Evolutionary conservation across 768 basidiomycete species (phyloP), one percentile per base, ranked within the genome.

Genomic region (Suillus luteus): DNA sequence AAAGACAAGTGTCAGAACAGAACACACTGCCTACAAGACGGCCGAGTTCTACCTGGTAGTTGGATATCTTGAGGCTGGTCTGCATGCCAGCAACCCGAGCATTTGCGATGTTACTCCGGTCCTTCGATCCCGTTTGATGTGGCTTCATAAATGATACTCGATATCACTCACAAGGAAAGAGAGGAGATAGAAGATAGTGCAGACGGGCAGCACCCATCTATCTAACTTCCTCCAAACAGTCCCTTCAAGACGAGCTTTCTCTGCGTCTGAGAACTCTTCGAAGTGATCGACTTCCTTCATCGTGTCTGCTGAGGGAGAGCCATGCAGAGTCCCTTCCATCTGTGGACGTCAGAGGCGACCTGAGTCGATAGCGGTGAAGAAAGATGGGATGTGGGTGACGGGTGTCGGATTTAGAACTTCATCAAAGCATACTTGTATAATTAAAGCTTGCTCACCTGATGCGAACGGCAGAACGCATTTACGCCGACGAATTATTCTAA

Each of bases 71-170:
- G 55, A 89, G 70, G 55, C 85, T 80, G 22, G 72, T 80, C 68
- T 87, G 84, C 64, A 89, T 71, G 12, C 87, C 87, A 11, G 86
- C 87, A 7, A 87, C 79, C n/a, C 82, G 79, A 48, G 86, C 87
- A 65, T 87, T 88, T 35, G 81, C 81, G 44, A 87, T 76, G 67
- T 87, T 86, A 52, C 68, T 76, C 24, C 71, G 68, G 59, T 83
- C 61, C 85, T 75, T 19, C 10, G 1, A 55, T 37, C 37, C 64
- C 22, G 15, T 64, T 49, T 57, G 55, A 37, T 31, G 8, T 5
- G 11, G 27, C 3, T 44, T 44, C 41, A 24, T 35, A 43, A 55
- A 8, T 2, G 24, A 38, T 33, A 17, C 40, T 10, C 44, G 17
- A 19, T 12, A 43, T 62, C 24, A 57, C 85, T 65, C 61, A 86